Evolutionary conservation across 1,284 basidiomycete genomes (phyloP).

Genomic region (Xerocomus minutiporus): DNA sequence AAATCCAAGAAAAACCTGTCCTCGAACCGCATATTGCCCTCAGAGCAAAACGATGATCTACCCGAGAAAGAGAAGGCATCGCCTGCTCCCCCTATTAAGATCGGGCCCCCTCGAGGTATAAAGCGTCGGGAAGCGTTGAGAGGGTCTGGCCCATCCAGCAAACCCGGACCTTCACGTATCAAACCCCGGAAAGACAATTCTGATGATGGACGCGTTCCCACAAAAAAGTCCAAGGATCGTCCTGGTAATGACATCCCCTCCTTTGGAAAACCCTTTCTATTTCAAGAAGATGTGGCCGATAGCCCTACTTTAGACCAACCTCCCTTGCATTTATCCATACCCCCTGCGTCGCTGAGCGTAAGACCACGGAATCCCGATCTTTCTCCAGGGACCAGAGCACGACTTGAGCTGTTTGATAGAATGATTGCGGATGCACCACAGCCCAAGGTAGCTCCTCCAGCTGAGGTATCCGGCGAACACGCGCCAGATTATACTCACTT

Average conservation of each 20-base stretch:
- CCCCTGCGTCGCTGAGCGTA: not conserved
- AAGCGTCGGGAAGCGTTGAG: constrained; percentile 11
- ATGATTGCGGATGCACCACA: constrained; percentile 13
- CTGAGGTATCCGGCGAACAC: not conserved
- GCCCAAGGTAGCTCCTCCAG: not conserved
- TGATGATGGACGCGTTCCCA: not conserved
- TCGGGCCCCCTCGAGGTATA: constrained; percentile 27
- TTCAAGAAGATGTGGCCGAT: not conserved
- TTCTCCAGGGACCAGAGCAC: constrained; percentile 26
- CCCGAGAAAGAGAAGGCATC: constrained; percentile 5
- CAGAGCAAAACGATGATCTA: not conserved
- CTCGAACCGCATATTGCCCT: not conserved
- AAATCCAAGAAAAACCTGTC: constrained; percentile 1
- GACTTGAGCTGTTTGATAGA: constrained; percentile 29
- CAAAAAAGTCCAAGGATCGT: not conserved
- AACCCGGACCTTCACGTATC: not conserved
- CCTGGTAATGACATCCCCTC: not conserved
- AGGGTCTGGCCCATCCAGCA: not conserved
- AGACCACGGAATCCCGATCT: constrained; percentile 12
- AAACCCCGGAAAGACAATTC: constrained; percentile 1
- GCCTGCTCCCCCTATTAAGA: constrained; percentile 7
- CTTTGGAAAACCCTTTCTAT: not conserved
- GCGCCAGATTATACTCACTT: constrained; percentile 3
- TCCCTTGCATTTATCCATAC: constrained; percentile 5
- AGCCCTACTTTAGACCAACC: not conserved